These are phyloP conservation scores for Pseudogymnoascus pannorum DNA, from an alignment of 2,329 filamentous ascomycete genomes.

Conservation along the genomic window DNA sequence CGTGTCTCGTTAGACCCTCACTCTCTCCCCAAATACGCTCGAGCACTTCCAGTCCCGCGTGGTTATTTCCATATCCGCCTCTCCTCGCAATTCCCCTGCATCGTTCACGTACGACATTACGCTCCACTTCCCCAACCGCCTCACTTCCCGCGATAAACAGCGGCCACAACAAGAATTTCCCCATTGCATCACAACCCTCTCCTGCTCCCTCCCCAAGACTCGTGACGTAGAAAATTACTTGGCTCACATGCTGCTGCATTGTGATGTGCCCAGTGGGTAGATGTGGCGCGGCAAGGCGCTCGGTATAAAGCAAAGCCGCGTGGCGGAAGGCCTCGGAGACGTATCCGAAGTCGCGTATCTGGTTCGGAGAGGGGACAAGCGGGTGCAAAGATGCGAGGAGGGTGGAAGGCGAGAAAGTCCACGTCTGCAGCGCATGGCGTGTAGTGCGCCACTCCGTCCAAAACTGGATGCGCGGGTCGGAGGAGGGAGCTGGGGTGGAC, in stretches of 20 bases:
- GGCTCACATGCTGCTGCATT: conserved; percentile 76
- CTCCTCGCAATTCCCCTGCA: conserved; percentile 82
- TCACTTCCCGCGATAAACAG: conserved; percentile 86
- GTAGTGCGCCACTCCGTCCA: conserved; percentile 84
- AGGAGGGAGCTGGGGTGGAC: conserved; percentile 15
- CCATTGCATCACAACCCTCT: neutral
- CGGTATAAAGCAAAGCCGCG: conserved; percentile 80
- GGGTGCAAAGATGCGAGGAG: conserved; percentile 44
- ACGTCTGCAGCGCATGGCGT: conserved; percentile 67
- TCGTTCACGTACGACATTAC: conserved; percentile 68
- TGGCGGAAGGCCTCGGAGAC: conserved; percentile 89
- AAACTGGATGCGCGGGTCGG: conserved; percentile 50
- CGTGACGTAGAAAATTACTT: conserved; percentile 76
- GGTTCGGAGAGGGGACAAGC: conserved; percentile 43
- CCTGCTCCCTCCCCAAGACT: conserved; percentile 68
- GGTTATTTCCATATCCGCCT: conserved; percentile 89
- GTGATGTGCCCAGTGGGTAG: conserved; percentile 65
- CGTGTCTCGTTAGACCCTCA: conserved; percentile 11
- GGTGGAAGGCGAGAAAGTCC: conserved; percentile 62
- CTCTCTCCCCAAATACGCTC: conserved; percentile 67
- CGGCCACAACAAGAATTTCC: conserved; percentile 86
- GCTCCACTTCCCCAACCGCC: conserved; percentile 74
- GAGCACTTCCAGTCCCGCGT: conserved; percentile 75
- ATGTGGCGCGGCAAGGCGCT: conserved; percentile 73
- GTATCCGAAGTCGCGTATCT: conserved; percentile 68